Evolutionary conservation across 164 flowering plant genomes (phyloP).

Genomic region (Cinnamomum chago): DNA sequence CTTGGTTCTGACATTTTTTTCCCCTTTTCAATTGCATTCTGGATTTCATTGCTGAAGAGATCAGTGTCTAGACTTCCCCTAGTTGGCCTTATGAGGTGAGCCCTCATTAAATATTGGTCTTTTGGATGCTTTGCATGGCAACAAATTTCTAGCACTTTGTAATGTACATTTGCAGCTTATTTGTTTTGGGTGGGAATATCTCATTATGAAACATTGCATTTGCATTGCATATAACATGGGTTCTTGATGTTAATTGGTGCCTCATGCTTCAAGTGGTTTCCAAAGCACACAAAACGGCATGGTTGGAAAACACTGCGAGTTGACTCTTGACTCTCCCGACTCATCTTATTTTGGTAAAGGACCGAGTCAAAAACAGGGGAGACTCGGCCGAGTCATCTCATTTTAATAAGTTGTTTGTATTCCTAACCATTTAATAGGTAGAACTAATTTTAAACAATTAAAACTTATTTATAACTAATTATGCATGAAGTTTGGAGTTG

Average conservation of each 20-base stretch:
- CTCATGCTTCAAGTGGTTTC: neutral
- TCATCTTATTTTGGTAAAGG: too few species aligned
- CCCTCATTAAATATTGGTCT: neutral
- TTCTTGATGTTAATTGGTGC: neutral
- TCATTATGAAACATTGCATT: neutral
- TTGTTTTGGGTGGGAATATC: neutral
- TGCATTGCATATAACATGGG: neutral
- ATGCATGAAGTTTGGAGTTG: too few species aligned
- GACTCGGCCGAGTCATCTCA: too few species aligned
- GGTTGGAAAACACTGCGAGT: too few species aligned
- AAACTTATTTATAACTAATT: too few species aligned
- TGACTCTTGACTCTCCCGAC: too few species aligned
- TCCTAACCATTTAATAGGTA: too few species aligned
- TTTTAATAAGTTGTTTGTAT: too few species aligned
- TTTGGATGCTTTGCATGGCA: neutral
- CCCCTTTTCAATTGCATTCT: neutral
- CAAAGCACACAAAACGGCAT: too few species aligned
- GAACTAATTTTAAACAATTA: too few species aligned
- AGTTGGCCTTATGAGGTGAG: slow-evolving; percentile 91
- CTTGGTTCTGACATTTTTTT: slow-evolving; percentile 23
- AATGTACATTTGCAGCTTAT: neutral
- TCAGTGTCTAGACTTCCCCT: slow-evolving; percentile 93
- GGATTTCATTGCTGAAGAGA: slow-evolving; percentile 57
- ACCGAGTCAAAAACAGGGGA: too few species aligned
- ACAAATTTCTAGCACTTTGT: neutral